A percentile compares a stretch with the other conserved stretches of the same genome.
phyloP scores from a whole-genome alignment of 352 stramenopile species.

The Pythium sukuiense region DNA sequence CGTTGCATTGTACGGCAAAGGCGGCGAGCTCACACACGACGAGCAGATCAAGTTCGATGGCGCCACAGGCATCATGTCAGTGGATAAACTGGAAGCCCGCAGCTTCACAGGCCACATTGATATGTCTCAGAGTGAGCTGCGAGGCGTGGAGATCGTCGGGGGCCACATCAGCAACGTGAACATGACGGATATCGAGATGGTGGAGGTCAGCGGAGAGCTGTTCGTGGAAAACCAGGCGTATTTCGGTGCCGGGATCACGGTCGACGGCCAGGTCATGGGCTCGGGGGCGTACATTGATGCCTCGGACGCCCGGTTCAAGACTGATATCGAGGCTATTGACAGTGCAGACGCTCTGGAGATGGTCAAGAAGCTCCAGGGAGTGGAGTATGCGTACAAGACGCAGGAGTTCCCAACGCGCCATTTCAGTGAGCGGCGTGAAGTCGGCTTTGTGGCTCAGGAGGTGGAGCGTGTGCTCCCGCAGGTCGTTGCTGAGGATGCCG shows the following conservation, averaged over 20 bases:
- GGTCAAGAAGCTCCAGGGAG: conserved; percentile 48
- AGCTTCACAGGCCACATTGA: conserved; percentile 74
- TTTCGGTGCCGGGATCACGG: conserved; percentile 81
- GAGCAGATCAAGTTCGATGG: conserved; percentile 66
- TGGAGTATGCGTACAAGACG: conserved; percentile 57
- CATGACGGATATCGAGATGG: conserved; percentile 63
- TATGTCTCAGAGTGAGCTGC: conserved; percentile 70
- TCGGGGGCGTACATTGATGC: conserved; percentile 90
- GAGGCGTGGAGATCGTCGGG: conserved; percentile 66
- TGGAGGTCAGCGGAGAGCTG: conserved; percentile 78
- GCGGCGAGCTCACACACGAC: conserved; percentile 60
- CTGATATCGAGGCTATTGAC: conserved; percentile 55
- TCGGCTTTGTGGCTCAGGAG: conserved; percentile 90
- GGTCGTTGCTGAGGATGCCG: conserved; percentile 61
- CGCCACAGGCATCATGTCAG: conserved; percentile 35
- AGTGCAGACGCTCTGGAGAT: conserved; percentile 15
- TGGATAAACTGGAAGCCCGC: conserved; percentile 46
- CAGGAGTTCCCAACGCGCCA: conserved; percentile 44
- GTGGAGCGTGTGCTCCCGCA: conserved; percentile 80
- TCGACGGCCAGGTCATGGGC: conserved; percentile 89
- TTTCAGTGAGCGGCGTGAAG: conserved; percentile 47
- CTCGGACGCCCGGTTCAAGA: conserved; percentile 90
- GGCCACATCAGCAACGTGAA: conserved; percentile 80
- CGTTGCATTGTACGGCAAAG: conserved; percentile 73
- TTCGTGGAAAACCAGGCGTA: conserved; percentile 84